Percentiles rank a stretch among this genome's conserved stretches.
Conservation (phyloP, 2,329 filamentous ascomycete genomes). For the Colletotrichum kahawae region DNA sequence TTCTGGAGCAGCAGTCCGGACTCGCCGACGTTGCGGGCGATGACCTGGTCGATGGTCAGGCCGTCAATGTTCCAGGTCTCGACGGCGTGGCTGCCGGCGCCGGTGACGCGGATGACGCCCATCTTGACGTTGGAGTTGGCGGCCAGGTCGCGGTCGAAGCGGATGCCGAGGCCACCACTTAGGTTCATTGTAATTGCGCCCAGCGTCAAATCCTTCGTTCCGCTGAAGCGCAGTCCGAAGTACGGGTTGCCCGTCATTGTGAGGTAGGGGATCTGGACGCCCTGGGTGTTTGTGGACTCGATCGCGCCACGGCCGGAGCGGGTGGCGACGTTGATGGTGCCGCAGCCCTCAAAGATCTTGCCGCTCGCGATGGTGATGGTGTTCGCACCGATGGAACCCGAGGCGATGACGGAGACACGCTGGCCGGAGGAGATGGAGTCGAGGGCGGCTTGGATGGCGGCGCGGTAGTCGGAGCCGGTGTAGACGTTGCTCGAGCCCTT, state of each 20-base stretch:
- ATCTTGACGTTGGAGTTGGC: conserved; percentile 59
- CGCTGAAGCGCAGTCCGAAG: conserved; percentile 62
- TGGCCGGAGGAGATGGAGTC: conserved; percentile 57
- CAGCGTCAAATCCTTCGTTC: conserved; percentile 50
- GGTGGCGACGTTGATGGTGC: conserved; percentile 54
- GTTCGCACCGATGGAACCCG: conserved; percentile 58
- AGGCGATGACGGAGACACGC: conserved; percentile 58
- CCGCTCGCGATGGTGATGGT: conserved; percentile 56
- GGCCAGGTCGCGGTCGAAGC: conserved; percentile 60
- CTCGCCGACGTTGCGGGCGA: conserved; percentile 59
- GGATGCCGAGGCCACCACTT: conserved; percentile 58
- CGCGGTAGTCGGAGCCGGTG: conserved; percentile 56
- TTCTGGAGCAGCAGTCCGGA: conserved; percentile 61
- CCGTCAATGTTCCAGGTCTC: conserved; percentile 66
- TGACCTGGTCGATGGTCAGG: conserved; percentile 54
- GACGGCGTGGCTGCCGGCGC: conserved; percentile 60
- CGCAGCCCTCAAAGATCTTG: conserved; percentile 64
- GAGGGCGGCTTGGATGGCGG: conserved; percentile 59
- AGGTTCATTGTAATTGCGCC: conserved; percentile 61
- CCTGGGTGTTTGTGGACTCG: conserved; percentile 51
- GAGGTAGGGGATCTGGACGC: conserved; percentile 60
- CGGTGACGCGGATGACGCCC: conserved; percentile 54
- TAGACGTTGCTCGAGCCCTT: conserved; percentile 52
- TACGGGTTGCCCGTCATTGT: conserved; percentile 63
- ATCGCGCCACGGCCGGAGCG: conserved; percentile 56